phyloP scores from a whole-genome alignment of 495 filamentous ascomycete genomes.

The Aspergillus sclerotioniger region DNA sequence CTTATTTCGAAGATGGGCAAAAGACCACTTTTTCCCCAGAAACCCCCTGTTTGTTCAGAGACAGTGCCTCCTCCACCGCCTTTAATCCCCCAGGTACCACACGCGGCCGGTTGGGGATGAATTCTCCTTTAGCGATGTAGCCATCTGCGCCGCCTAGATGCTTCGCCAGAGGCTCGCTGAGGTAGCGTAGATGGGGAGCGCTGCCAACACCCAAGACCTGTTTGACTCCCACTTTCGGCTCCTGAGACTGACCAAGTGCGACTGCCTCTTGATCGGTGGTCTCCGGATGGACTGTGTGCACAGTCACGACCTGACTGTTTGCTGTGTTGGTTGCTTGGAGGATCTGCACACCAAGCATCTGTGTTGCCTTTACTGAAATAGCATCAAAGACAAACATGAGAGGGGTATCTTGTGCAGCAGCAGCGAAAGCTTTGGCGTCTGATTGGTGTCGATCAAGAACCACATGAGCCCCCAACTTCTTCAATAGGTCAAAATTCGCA shows the following conservation, averaged over 20 bases:
- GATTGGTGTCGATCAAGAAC: conserved; percentile 19
- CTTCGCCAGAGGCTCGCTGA: conserved; percentile 21
- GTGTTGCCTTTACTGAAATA: conserved; percentile 17
- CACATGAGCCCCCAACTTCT: conserved; percentile 40
- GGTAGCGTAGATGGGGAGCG: conserved; percentile 16
- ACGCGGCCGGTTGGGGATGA: conserved; percentile 19
- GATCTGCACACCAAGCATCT: conserved; percentile 18
- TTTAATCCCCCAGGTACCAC: conserved; percentile 18
- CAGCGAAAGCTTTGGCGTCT: conserved; percentile 5
- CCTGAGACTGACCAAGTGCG: conserved; percentile 11
- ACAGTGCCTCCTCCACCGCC: conserved; percentile 20
- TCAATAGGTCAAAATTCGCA: conserved; percentile 41
- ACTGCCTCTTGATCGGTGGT: conserved; percentile 12
- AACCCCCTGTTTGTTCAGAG: conserved; percentile 21
- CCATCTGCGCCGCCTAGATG: conserved; percentile 19
- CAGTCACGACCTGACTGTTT: conserved; percentile 9
- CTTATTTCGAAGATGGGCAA: conserved; percentile 1
- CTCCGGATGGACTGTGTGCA: conserved; percentile 14
- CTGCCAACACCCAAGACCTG: conserved; percentile 20
- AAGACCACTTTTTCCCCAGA: conserved; percentile 25
- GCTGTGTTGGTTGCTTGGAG: conserved; percentile 2
- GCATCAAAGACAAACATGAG: conserved; percentile 19
- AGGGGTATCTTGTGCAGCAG: conserved; percentile 12
- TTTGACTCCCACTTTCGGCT: conserved; percentile 15
- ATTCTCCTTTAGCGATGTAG: conserved; percentile 17